These are phyloP conservation scores for Pichia inconspicua DNA, from an alignment of 1,139 yeast species.

Conservation along the genomic window DNA sequence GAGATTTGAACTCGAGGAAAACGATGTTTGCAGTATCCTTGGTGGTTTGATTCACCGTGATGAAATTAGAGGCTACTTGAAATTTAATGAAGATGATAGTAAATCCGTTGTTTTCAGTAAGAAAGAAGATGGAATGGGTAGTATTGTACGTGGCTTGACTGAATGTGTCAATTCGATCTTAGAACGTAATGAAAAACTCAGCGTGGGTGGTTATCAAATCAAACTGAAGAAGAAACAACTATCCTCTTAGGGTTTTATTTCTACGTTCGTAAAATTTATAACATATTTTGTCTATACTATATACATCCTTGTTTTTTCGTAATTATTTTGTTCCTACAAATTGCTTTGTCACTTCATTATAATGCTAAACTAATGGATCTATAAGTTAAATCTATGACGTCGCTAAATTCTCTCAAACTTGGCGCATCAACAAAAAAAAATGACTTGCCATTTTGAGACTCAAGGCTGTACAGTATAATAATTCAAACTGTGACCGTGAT, in stretches of 20 bases:
- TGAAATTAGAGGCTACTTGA: slow-evolving; percentile 66
- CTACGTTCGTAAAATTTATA: neutral
- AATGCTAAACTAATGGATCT: too few relatives aligned
- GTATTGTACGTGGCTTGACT: slow-evolving; percentile 76
- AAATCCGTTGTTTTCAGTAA: slow-evolving; percentile 58
- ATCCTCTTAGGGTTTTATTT: neutral
- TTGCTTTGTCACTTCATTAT: too few relatives aligned
- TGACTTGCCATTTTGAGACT: neutral
- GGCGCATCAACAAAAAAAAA: slow-evolving; percentile 2
- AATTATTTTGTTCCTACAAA: neutral
- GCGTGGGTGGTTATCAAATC: slow-evolving; percentile 60
- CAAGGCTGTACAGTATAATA: neutral
- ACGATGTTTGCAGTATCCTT: slow-evolving; percentile 53
- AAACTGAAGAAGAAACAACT: slow-evolving; percentile 16
- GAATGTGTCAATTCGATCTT: slow-evolving; percentile 77
- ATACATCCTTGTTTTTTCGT: neutral
- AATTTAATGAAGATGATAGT: slow-evolving; percentile 48
- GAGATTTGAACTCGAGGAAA: slow-evolving; percentile 51
- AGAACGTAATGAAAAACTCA: slow-evolving; percentile 80
- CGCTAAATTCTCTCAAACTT: too few relatives aligned
- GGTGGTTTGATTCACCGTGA: slow-evolving; percentile 69
- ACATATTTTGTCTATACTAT: slow-evolving; percentile 1
- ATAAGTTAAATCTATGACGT: neutral
- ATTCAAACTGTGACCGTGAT: too few relatives aligned
- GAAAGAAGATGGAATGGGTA: slow-evolving; percentile 81